phyloP scores from a whole-genome alignment of 2,329 filamentous ascomycete genomes.

The Aspergillus awamori region DNA sequence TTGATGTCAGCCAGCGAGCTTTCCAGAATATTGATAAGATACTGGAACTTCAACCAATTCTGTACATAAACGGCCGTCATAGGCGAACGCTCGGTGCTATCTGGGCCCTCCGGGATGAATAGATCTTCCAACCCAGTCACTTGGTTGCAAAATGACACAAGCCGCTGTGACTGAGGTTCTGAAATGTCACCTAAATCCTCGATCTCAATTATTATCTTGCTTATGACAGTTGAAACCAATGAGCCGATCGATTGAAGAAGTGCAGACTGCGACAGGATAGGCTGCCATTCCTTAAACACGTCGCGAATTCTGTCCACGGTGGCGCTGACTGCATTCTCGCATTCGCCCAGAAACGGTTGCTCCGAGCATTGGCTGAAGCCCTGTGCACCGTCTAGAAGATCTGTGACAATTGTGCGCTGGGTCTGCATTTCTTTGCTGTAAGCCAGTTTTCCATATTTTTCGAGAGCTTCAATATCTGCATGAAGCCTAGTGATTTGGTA shows the following conservation, averaged over 20 bases:
- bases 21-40: slow-evolving; percentile 65
- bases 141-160: slow-evolving; percentile 60
- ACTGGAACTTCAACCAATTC: slow-evolving; percentile 68
- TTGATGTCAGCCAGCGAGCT: slow-evolving; percentile 66
- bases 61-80: slow-evolving; percentile 65
- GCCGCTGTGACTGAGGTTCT: slow-evolving; percentile 62
- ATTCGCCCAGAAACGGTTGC: slow-evolving; percentile 61
- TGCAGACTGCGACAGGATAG: slow-evolving; percentile 61
- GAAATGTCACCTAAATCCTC: slow-evolving; percentile 67
- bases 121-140: slow-evolving; percentile 60
- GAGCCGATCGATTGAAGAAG: slow-evolving; percentile 65
- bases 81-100: slow-evolving; percentile 42
- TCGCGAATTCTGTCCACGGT: slow-evolving; percentile 61
- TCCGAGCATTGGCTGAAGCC: slow-evolving; percentile 63
- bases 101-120: slow-evolving; percentile 52
- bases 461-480: slow-evolving; percentile 58
- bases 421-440: slow-evolving; percentile 68
- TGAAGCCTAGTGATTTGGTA: slow-evolving; percentile 55
- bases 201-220: slow-evolving; percentile 64
- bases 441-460: slow-evolving; percentile 62
- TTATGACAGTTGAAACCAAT: slow-evolving; percentile 59
- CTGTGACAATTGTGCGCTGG: slow-evolving; percentile 63
- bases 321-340: slow-evolving; percentile 61
- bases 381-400: slow-evolving; percentile 65
- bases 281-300: slow-evolving; percentile 60